phyloP scores from a whole-genome alignment of 2,329 filamentous ascomycete species.

The Scedosporium apiospermum region DNA sequence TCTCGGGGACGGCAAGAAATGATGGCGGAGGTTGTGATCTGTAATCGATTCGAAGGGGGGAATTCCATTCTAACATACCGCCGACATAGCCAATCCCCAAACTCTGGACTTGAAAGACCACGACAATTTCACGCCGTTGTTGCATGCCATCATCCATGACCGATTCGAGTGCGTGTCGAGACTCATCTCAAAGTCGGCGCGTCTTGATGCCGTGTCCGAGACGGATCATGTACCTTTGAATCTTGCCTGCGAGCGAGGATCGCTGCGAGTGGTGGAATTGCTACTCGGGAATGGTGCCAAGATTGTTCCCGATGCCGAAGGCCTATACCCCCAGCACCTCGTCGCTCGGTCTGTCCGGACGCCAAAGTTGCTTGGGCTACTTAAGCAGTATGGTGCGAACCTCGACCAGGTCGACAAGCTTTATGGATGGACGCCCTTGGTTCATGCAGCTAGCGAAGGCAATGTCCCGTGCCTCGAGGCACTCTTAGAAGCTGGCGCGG shows the following conservation, averaged over 20 bases:
- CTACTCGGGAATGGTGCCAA: slow-evolving; percentile 71
- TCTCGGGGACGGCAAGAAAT: background rate
- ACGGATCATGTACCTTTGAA: slow-evolving; percentile 92
- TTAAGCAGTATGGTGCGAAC: slow-evolving; percentile 80
- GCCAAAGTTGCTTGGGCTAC: slow-evolving; percentile 66
- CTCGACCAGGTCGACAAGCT: slow-evolving; percentile 90
- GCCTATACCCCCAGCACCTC: slow-evolving; percentile 91
- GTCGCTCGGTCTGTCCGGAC: slow-evolving; percentile 83
- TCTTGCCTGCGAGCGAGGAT: slow-evolving; percentile 88
- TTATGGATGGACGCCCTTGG: slow-evolving; percentile 93
- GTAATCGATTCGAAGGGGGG: background rate
- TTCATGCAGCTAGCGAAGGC: slow-evolving; percentile 93
- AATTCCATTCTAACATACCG: background rate
- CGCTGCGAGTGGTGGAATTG: slow-evolving; percentile 72
- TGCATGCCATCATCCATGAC: slow-evolving; percentile 88
- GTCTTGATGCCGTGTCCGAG: slow-evolving; percentile 76
- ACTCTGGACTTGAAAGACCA: slow-evolving; percentile 87
- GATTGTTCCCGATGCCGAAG: slow-evolving; percentile 90
- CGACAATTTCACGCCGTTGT: slow-evolving; percentile 93
- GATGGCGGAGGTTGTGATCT: background rate
- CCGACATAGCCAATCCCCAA: slow-evolving; percentile 47
- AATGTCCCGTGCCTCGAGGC: slow-evolving; percentile 81
- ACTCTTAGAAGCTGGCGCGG: slow-evolving; percentile 68
- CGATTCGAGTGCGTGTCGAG: slow-evolving; percentile 71
- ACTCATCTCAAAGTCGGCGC: slow-evolving; percentile 68